These are phyloP conservation scores for Arthrobotrys pseudoclavata DNA, from an alignment of 2,329 filamentous ascomycete genomes.

Conservation along the genomic window DNA sequence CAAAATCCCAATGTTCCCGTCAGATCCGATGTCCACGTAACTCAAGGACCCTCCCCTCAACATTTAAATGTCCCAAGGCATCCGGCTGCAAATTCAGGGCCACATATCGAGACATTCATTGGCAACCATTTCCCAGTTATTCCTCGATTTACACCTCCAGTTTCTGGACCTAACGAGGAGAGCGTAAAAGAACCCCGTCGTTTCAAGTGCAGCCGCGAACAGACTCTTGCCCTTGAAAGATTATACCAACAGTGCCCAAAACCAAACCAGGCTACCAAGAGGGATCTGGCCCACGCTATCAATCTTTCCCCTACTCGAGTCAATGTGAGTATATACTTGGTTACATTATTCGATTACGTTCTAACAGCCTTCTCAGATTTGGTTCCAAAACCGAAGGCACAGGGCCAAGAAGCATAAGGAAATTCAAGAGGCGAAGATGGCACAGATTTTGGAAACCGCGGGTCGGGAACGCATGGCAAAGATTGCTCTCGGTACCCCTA, in stretches of 20 bases:
- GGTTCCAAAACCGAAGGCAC: constrained; percentile 59
- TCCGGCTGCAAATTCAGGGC: constrained; percentile 32
- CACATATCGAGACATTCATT: constrained; percentile 56
- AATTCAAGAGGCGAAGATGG: constrained; percentile 58
- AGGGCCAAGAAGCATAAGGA: constrained; percentile 57
- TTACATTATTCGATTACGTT: background rate
- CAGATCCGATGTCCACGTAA: constrained; percentile 53
- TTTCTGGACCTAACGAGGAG: constrained; percentile 55
- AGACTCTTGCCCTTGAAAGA: constrained; percentile 57
- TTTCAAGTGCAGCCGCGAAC: constrained; percentile 59
- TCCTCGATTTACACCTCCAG: constrained; percentile 55
- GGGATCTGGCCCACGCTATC: constrained; percentile 54
- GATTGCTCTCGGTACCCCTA: constrained; percentile 46
- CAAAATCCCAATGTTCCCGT: constrained; percentile 31
- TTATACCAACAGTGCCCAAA: constrained; percentile 58
- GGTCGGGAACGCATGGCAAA: constrained; percentile 56
- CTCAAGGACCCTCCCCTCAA: constrained; percentile 42
- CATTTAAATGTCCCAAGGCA: constrained; percentile 50
- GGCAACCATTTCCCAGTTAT: constrained; percentile 48
- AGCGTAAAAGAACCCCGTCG: constrained; percentile 55
- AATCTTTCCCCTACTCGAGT: constrained; percentile 58
- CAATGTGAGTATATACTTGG: constrained; percentile 35
- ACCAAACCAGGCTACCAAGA: constrained; percentile 55
- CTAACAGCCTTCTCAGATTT: constrained; percentile 35
- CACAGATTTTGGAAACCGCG: constrained; percentile 55